These are phyloP conservation scores for Punctularia strigosozonata DNA, from an alignment of 768 basidiomycete genomes.

Conservation along the genomic window DNA sequence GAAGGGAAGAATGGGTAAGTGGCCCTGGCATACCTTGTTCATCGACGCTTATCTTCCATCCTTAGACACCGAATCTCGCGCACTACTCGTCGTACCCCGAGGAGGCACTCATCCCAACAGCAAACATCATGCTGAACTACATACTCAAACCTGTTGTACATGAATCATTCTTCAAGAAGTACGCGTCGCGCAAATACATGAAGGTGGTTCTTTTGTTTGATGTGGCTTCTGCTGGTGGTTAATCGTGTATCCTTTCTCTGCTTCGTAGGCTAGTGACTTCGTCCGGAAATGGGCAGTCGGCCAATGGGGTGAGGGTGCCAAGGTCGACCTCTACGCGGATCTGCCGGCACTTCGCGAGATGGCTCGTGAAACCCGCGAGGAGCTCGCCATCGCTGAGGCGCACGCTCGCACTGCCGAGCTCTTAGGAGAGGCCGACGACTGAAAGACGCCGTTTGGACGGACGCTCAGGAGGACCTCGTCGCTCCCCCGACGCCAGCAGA, in stretches of 20 bases:
- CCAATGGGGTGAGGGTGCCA: constrained; percentile 53
- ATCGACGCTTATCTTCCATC: not conserved
- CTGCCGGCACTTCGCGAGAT: constrained; percentile 47
- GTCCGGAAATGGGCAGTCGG: constrained; percentile 79
- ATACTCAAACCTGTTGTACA: constrained; percentile 62
- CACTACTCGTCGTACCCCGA: constrained; percentile 86
- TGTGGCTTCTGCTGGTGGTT: not conserved
- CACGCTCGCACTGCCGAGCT: too few species aligned
- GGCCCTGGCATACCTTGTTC: constrained; percentile 4
- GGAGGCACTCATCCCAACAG: constrained; percentile 65
- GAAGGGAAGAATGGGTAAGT: constrained; percentile 80
- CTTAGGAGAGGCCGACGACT: too few species aligned
- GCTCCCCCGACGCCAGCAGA: too few species aligned
- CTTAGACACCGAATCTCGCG: constrained; percentile 69
- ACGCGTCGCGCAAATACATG: constrained; percentile 71
- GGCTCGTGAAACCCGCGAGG: too few species aligned
- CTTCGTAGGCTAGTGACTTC: constrained; percentile 76
- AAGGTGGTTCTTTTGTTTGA: constrained; percentile 39
- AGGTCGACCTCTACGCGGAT: constrained; percentile 48
- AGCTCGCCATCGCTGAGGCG: too few species aligned
- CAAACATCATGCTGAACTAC: constrained; percentile 83
- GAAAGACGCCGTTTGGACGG: too few species aligned
- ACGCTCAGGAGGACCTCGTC: too few species aligned
- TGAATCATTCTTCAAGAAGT: constrained; percentile 81
- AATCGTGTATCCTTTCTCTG: not conserved